Evolutionary conservation across 1,284 basidiomycete genomes (phyloP), one percentile per base, ranked within the genome.

Genomic region (Coniferiporia weirii): DNA sequence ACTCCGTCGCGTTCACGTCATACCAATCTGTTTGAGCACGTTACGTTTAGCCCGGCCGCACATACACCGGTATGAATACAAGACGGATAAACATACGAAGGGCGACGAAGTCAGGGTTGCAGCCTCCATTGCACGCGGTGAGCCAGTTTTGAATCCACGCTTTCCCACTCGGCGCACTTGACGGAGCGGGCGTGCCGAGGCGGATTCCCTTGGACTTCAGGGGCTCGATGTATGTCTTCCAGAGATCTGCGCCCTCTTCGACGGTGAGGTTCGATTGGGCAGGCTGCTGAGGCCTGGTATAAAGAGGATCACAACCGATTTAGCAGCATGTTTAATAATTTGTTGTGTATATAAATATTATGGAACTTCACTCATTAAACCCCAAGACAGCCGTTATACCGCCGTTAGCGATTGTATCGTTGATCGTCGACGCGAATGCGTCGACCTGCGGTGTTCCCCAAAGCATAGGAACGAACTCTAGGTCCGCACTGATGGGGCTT

Each of bases 71-170:
- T 15, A 35, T 7, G 32, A n/a, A 38, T 5, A 38, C 9, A 13
- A 53, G 9, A 20, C 1, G 32, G 49, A 34, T 2, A 9, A 20
- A 57, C 72, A 65, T 67, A 68, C 73, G 76, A 35, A 78, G 56
- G 10, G 77, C 73, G 34, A 77, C 67, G 60, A 78, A 76, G 64
- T 79, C 76, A 3, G 76, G 71, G 22, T 71, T 71, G 62, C 76
- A 78, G 1, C 71, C 71, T 12, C 58, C 52, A 10, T 63, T 59
- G 63, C 78, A 79, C 15, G 68, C 71, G 15, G 61, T 64, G 36
- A 75, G 67, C 67, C 72, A 80, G 15, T 76, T 68, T 36, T 68
- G 64, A 22, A 78, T 60, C 77, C 78, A 79, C 43, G 67, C 64
- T 65, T 72, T 73, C 4, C 78, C 77, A 19, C 57, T 59, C 10